Base-by-base conservation (phyloP, 2,329 filamentous ascomycete genomes). In the Rasamsonia emersonii region DNA sequence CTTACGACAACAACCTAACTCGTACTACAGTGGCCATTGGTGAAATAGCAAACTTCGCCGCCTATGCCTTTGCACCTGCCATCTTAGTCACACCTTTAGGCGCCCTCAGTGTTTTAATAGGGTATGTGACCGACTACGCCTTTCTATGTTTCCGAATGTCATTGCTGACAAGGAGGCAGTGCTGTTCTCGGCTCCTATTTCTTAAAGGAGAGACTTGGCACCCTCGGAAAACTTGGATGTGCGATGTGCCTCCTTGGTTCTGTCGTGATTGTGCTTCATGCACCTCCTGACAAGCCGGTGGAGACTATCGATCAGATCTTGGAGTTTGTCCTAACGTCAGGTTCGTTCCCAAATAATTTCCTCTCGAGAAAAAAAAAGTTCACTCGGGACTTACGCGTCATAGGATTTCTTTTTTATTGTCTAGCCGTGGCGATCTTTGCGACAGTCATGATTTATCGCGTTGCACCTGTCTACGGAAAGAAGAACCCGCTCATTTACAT, bases 11-110 rank as follows among this genome's bases (percentile, higher is more conserved):
- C 8, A 24, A 27, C 15, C 32, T 34, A 32, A 35, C 24, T 15
- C 16, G 9, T 20, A 19, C n/a, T 31, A 30, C 37, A 93, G 86
- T 98, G 75, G 82, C 86, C 39, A 64, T 93, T 26, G 91, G 91
- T 53, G 91, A 98, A 64, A 68, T 95, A 37, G 93, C 86, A 64
- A 98, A 98, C 62, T 98, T 98, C 57, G 88, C 88, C 30, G 91
- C 91, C 40, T 98, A 98, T 58, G 91, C 91, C 5, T 98, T 96
- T 62, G 91, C 91, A 44, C 91, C 91, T 24, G 93, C 91, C n/a
- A 98, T 98, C 61, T 73, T 98, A 32, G 91, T 98, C 24, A 98
- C 91, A 4, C 91, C 91, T 16, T 69, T 98, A 15, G 91, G 91
- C 40, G 91, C 91, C 35, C 71, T 98, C 41, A 91, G 85, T 54